Evolutionary conservation across 306 rosid genomes (phyloP).

Genomic region (Cicer arietinum): DNA sequence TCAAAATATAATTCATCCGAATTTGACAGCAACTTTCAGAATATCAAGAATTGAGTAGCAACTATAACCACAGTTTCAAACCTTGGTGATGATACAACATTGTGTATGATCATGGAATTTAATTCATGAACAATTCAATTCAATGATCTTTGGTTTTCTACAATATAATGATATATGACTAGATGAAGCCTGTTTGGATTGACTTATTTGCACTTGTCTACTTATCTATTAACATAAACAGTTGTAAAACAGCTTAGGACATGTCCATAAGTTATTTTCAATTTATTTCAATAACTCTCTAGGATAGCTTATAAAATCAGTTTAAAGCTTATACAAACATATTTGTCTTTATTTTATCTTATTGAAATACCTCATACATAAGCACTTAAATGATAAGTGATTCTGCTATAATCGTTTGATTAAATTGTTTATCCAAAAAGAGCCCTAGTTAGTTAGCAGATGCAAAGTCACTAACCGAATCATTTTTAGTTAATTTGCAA

Average conservation of each 20-base stretch:
- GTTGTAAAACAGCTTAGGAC: too few relatives aligned
- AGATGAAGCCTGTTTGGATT: not conserved
- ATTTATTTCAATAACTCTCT: too few relatives aligned
- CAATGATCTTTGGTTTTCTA: not conserved
- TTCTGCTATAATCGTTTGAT: too few relatives aligned
- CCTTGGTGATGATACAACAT: not conserved
- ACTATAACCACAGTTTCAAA: not conserved
- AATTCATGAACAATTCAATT: slow-evolving; percentile 14
- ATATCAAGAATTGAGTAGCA: not conserved
- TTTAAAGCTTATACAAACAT: too few relatives aligned
- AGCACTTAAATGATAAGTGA: too few relatives aligned
- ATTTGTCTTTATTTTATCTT: too few relatives aligned
- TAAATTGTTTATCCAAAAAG: too few relatives aligned
- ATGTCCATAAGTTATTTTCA: too few relatives aligned
- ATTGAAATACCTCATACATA: too few relatives aligned
- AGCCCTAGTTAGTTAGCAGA: not conserved
- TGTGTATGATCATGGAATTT: not conserved
- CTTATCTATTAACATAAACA: too few relatives aligned
- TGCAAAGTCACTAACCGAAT: not conserved
- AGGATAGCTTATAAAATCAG: too few relatives aligned
- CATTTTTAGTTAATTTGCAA: not conserved
- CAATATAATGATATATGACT: not conserved
- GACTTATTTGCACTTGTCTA: too few relatives aligned
- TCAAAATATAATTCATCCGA: not conserved
- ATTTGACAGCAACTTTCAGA: not conserved